Evolutionary conservation across 2,329 filamentous ascomycete genomes (phyloP), one percentile per base, ranked within the genome.

Genomic region (Colletotrichum sp.): DNA sequence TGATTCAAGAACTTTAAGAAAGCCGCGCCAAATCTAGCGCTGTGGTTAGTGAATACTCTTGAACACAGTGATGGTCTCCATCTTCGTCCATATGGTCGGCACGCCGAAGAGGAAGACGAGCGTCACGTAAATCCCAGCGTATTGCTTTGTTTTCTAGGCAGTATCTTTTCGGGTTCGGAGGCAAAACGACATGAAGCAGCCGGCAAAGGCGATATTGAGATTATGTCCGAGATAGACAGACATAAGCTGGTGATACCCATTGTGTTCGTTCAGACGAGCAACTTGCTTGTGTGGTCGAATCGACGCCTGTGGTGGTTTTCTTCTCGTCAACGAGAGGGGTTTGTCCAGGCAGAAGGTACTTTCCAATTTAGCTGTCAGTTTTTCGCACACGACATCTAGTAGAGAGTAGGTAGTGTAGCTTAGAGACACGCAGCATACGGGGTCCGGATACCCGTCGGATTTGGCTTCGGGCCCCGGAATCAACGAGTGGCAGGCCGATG

Each of bases 1-100:
- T 16, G 24, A 7, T 26, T 0, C 0, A 12, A 59, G 26, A 4
- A 30, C 0, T 18, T 43, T 0, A n/a, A 59, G 56, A 32, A 43
- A 43, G 8, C 56, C 16, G 2, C 43, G 43, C 0, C 16, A 13
- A 59, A 26, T 32, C 26, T 10, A 58, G 55, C 13, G 26, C 6
- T 24, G 24, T 26, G 24, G 3, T n/a, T n/a, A n/a, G n/a, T n/a
- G n/a, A n/a, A n/a, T n/a, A n/a, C n/a, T n/a, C n/a, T n/a, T n/a
- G n/a, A n/a, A n/a, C n/a, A n/a, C n/a, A n/a, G n/a, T n/a, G n/a
- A n/a, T n/a, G n/a, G n/a, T n/a, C n/a, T n/a, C n/a, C n/a, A n/a
- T n/a, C n/a, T n/a, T n/a, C n/a, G n/a, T n/a, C n/a, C n/a, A n/a
- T n/a, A n/a, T n/a, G n/a, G n/a, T n/a, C n/a, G n/a, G n/a, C n/a